These are phyloP conservation scores for Mycosphaerella arachidis DNA, from an alignment of 2,329 filamentous ascomycete genomes.

Conservation along the genomic window DNA sequence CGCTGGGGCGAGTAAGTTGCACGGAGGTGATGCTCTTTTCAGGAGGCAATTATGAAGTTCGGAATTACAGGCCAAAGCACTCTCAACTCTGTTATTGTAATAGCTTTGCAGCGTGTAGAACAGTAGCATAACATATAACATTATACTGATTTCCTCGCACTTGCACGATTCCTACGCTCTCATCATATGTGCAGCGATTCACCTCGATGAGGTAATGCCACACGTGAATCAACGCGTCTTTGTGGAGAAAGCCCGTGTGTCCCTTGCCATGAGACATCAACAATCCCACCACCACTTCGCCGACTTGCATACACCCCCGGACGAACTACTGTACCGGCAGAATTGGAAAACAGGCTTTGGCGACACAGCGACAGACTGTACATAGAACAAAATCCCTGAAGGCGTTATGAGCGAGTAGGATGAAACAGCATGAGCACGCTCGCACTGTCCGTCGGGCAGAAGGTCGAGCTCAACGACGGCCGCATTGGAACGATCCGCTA, in stretches of 20 bases:
- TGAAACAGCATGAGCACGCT: slow-evolving; percentile 27
- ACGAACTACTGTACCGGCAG: neutral
- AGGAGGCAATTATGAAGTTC: neutral
- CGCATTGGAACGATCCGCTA: slow-evolving; percentile 75
- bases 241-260: no score
- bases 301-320: neutral
- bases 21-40: neutral
- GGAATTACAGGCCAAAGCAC: neutral
- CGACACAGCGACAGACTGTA: neutral
- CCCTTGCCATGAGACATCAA: neutral
- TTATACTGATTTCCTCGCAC: no score
- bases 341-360: neutral
- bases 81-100: neutral
- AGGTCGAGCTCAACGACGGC: slow-evolving; percentile 73
- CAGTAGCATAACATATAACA: neutral
- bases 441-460: slow-evolving; percentile 56
- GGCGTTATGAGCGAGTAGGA: neutral
- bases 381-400: neutral
- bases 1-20: neutral
- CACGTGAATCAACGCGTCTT: neutral
- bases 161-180: no score
- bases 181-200: neutral
- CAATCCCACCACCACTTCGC: neutral
- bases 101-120: neutral
- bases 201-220: neutral